These are phyloP conservation scores for Nidula microcarpa DNA, from an alignment of 768 basidiomycete genomes.

Conservation along the genomic window DNA sequence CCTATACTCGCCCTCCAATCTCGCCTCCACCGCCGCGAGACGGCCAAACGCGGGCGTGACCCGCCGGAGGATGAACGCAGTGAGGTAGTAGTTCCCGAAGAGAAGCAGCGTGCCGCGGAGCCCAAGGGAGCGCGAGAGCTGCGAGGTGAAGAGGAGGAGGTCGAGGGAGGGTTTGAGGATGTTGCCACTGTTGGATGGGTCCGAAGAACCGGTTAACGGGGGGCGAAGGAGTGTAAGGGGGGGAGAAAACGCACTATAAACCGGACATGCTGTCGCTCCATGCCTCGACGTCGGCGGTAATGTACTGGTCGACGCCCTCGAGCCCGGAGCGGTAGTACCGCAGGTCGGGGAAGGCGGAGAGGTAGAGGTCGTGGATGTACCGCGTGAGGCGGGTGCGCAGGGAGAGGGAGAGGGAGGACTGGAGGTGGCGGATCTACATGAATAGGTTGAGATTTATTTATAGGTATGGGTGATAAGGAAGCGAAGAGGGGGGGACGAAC, in stretches of 20 bases:
- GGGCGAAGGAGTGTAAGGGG: neutral
- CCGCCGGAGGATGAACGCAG: slow-evolving; percentile 74
- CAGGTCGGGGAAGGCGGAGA: slow-evolving; percentile 68
- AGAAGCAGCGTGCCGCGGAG: slow-evolving; percentile 78
- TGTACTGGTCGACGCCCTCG: slow-evolving; percentile 86
- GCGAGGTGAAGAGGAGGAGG: slow-evolving; percentile 86
- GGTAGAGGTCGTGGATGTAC: slow-evolving; percentile 90
- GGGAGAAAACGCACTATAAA: slow-evolving; percentile 67
- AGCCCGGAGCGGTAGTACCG: slow-evolving; percentile 64
- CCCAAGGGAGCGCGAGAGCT: slow-evolving; percentile 84
- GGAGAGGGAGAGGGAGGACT: slow-evolving; percentile 78
- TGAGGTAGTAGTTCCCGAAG: slow-evolving; percentile 83
- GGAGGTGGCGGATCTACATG: slow-evolving; percentile 78
- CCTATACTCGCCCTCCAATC: slow-evolving; percentile 88
- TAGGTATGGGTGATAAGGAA: neutral
- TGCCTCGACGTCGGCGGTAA: slow-evolving; percentile 87
- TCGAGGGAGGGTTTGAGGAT: slow-evolving; percentile 90
- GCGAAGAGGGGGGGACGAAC: slow-evolving; percentile 28
- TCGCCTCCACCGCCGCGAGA: slow-evolving; percentile 83
- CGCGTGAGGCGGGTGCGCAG: slow-evolving; percentile 85
- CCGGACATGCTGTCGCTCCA: slow-evolving; percentile 86
- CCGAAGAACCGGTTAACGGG: neutral
- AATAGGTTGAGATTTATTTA: neutral
- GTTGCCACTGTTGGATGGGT: slow-evolving; percentile 75
- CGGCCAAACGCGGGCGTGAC: slow-evolving; percentile 93